phyloP scores from a whole-genome alignment of 2,329 filamentous ascomycete genomes.

The Fusarium foetens region DNA sequence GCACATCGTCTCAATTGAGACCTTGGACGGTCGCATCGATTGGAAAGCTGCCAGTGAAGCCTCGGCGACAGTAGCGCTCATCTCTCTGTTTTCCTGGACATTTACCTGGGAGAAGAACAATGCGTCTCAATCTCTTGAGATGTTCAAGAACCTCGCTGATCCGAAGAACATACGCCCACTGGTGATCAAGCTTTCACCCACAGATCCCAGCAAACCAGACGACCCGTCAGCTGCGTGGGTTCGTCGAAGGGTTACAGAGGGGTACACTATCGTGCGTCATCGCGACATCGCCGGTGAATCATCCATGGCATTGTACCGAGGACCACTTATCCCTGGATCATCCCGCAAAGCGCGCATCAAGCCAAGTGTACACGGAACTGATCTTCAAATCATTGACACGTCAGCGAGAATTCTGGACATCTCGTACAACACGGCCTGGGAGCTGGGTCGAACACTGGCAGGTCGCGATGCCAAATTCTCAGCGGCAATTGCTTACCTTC shows the following conservation, averaged over 20 bases:
- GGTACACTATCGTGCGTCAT: background rate
- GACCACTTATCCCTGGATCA: background rate
- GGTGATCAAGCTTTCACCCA: background rate
- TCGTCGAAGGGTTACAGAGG: background rate
- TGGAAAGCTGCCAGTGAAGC: background rate
- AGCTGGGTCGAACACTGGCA: background rate
- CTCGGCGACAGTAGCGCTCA: background rate
- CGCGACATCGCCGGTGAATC: background rate
- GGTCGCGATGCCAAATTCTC: background rate
- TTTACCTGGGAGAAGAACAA: background rate
- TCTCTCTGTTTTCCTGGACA: background rate
- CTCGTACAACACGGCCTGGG: background rate
- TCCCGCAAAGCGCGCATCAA: background rate
- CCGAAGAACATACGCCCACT: background rate
- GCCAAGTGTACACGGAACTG: background rate
- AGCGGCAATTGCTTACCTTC: background rate
- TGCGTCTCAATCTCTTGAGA: background rate
- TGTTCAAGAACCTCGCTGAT: background rate
- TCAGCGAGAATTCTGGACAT: background rate
- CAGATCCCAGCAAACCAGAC: rapidly evolving
- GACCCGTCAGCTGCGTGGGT: background rate
- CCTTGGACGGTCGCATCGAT: background rate
- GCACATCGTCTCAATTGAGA: background rate
- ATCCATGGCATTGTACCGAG: background rate
- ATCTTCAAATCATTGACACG: background rate